Conservation (phyloP, 768 basidiomycete species). For the Russula sp. region DNA sequence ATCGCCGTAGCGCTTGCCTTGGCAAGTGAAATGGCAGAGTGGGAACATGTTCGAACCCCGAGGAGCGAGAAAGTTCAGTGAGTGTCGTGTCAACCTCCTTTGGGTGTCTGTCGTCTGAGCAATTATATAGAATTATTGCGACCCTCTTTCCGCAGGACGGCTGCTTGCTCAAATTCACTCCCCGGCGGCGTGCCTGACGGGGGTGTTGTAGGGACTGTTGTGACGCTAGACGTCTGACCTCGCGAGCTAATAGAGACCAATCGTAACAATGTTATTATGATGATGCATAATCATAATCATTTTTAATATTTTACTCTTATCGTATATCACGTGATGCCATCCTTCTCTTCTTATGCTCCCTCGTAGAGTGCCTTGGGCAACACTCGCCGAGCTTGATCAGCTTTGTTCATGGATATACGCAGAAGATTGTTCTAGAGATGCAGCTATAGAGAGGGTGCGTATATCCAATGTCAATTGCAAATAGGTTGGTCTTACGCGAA, state of each 20-base stretch:
- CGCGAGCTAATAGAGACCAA: too few relatives aligned
- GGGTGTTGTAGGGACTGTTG: background rate
- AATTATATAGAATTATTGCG: slow-evolving; percentile 70
- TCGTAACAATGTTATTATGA: background rate
- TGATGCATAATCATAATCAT: background rate
- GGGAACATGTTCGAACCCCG: slow-evolving; percentile 80
- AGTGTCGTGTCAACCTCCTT: slow-evolving; percentile 30
- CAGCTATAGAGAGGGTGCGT: slow-evolving; percentile 61
- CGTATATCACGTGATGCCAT: background rate
- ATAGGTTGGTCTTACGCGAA: background rate
- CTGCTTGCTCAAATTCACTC: slow-evolving; percentile 69
- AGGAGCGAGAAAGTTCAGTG: slow-evolving; percentile 75
- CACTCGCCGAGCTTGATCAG: slow-evolving; percentile 61
- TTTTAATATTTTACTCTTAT: background rate
- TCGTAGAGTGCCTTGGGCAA: slow-evolving; percentile 74
- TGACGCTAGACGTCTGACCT: background rate
- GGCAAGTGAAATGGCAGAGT: slow-evolving; percentile 75
- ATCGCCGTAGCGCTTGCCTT: slow-evolving; percentile 79
- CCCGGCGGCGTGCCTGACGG: slow-evolving; percentile 32
- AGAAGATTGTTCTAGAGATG: slow-evolving; percentile 50
- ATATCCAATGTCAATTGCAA: background rate
- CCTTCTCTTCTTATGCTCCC: slow-evolving; percentile 37
- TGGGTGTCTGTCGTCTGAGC: background rate
- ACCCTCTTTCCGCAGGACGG: slow-evolving; percentile 96
- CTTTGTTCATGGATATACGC: slow-evolving; percentile 69